Percentiles rank a stretch among this genome's conserved stretches.
Conservation (phyloP, 2,329 filamentous ascomycete genomes). For the Fusarium continuum region DNA sequence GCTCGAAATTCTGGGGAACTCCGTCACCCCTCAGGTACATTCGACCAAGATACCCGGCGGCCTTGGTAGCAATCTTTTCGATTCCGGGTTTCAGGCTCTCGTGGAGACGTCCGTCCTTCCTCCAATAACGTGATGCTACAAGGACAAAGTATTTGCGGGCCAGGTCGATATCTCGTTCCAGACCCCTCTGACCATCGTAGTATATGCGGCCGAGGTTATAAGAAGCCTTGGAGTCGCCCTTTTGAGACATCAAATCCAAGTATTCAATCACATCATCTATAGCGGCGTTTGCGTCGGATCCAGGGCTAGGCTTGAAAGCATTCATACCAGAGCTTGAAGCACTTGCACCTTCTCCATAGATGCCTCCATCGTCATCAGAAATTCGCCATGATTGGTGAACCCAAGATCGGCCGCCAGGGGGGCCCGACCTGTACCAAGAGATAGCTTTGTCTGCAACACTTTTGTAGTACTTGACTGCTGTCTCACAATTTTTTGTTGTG, state of each 20-base stretch:
- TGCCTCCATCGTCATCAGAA: conserved; percentile 88
- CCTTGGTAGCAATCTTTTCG: conserved; percentile 82
- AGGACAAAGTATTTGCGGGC: conserved; percentile 84
- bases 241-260: conserved; percentile 86
- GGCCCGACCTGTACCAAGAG: conserved; percentile 85
- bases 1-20: conserved; percentile 78
- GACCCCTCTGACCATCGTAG: conserved; percentile 83
- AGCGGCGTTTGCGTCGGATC: conserved; percentile 83
- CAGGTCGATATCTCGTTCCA: conserved; percentile 76
- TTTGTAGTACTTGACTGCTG: conserved; percentile 89
- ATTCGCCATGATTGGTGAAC: conserved; percentile 82
- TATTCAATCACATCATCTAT: conserved; percentile 96
- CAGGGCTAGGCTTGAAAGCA: conserved; percentile 75
- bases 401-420: conserved; percentile 85
- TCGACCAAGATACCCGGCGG: conserved; percentile 85
- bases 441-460: conserved; percentile 93
- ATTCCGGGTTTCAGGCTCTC: conserved; percentile 75
- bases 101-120: conserved; percentile 75
- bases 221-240: conserved; percentile 87
- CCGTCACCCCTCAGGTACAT: conserved; percentile 93
- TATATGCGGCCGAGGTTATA: conserved; percentile 87
- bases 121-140: conserved; percentile 85
- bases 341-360: conserved; percentile 95
- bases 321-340: conserved; percentile 86
- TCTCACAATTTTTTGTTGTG: conserved; percentile 84